A percentile compares a stretch with the other conserved stretches of the same genome.
Evolutionary conservation across 148 eudicot species (phyloP).

Genomic region (Rhododendron ferrugineum): DNA sequence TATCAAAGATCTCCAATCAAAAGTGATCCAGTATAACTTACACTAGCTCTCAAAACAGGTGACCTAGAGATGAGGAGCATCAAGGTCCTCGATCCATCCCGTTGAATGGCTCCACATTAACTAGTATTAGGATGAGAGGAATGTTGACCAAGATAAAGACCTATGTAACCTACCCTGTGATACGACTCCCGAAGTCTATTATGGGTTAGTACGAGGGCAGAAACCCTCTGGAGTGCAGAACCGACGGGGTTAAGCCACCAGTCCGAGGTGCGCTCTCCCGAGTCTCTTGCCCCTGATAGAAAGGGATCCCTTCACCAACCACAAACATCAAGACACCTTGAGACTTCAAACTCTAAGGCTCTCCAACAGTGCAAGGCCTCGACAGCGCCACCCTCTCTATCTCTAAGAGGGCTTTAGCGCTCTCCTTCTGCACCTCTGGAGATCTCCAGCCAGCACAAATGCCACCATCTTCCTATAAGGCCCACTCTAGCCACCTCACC

Average conservation of each 20-base stretch:
- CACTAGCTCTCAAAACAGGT: not conserved
- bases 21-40: not conserved
- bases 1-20: not conserved
- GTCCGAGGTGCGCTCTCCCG: not conserved
- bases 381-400: not conserved
- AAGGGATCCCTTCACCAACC: not conserved
- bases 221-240: not conserved
- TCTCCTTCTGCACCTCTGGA: not conserved
- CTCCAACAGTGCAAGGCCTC: not conserved
- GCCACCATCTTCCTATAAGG: not conserved
- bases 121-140: not conserved
- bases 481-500: not conserved
- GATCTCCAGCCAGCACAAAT: not conserved
- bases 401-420: no score
- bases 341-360: not conserved
- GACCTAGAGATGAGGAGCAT: not conserved
- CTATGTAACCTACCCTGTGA: not conserved
- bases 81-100: not conserved
- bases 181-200: not conserved
- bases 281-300: not conserved
- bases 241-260: not conserved
- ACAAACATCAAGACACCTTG: not conserved
- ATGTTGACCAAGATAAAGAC: not conserved
- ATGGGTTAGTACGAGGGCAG: not conserved
- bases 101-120: not conserved